A percentile compares a stretch with the other conserved stretches of the same genome.
Conservation (phyloP, 805 yeast species). For the Cyberlindnera veronae region DNA sequence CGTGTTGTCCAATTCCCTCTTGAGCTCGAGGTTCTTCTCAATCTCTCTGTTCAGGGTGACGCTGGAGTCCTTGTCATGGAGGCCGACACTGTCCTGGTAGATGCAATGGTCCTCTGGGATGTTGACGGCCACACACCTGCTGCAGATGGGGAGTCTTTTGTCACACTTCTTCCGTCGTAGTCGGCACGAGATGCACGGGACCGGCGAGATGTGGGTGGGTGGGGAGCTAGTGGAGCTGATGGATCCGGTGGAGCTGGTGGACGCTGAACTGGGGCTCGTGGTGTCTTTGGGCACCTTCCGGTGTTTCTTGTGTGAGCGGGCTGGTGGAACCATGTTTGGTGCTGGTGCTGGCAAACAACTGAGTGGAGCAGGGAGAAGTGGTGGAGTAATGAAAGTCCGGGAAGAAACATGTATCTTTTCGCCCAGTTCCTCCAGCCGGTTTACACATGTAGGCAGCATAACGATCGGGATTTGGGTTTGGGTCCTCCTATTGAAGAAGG, state of each 20-base stretch:
- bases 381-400: no score
- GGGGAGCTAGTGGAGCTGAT: background rate
- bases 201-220: background rate
- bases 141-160: slow-evolving; percentile 1
- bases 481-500: no score
- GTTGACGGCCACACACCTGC: slow-evolving; percentile 3
- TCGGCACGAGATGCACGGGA: slow-evolving; percentile 9
- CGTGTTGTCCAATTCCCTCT: background rate
- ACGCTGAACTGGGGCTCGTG: no score
- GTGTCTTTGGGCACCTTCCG: no score
- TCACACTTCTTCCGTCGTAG: slow-evolving; percentile 9
- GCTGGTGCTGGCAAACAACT: no score
- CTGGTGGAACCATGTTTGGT: no score
- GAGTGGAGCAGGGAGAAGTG: no score
- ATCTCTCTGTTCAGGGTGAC: slow-evolving; percentile 1
- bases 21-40: slow-evolving; percentile 5
- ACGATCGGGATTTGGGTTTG: no score
- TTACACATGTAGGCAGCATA: no score
- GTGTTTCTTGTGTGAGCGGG: no score
- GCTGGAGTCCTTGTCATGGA: slow-evolving; percentile 5
- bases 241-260: background rate
- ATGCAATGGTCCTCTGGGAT: slow-evolving; percentile 9
- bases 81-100: slow-evolving; percentile 5
- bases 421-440: no score
- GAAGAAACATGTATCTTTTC: no score